A percentile compares a stretch with the other conserved stretches of the same genome.
phyloP scores from a whole-genome alignment of 345 rosid genomes.

The Lenwebbia sp. region DNA sequence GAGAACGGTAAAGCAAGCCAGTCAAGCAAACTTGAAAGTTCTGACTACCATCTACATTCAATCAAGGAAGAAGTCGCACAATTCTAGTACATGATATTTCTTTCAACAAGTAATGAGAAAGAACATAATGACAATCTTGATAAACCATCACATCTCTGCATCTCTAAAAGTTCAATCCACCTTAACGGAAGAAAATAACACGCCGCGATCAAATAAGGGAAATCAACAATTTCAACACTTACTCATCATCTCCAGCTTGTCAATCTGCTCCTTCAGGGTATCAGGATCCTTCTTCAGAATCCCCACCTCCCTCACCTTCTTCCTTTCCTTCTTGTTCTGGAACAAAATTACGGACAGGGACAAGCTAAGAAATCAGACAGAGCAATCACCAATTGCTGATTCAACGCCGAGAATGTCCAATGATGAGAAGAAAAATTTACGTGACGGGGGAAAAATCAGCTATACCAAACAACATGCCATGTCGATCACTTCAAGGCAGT shows the following conservation, averaged over 20 bases:
- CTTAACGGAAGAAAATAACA: neutral
- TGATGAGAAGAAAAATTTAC: neutral
- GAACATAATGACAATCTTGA: neutral
- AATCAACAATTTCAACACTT: slow-evolving; percentile 11
- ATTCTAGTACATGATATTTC: neutral
- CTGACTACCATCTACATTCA: neutral
- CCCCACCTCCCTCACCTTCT: slow-evolving; percentile 98
- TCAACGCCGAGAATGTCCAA: neutral
- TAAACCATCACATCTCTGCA: neutral
- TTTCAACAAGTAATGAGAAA: neutral
- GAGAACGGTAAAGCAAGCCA: neutral
- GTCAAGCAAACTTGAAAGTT: neutral
- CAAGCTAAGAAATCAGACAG: neutral
- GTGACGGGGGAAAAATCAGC: neutral
- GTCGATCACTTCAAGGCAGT: neutral
- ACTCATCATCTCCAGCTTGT: slow-evolving; percentile 89
- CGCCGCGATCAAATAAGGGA: neutral
- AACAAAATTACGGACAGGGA: neutral
- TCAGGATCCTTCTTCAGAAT: slow-evolving; percentile 96
- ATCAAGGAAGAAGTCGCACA: neutral
- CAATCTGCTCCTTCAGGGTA: slow-evolving; percentile 80
- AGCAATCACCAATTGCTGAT: neutral
- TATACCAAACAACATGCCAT: neutral
- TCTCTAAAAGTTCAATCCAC: neutral
- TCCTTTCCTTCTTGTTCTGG: slow-evolving; percentile 96